Base-by-base conservation (phyloP, 495 filamentous ascomycete species). In the Podospora tetraspora region DNA sequence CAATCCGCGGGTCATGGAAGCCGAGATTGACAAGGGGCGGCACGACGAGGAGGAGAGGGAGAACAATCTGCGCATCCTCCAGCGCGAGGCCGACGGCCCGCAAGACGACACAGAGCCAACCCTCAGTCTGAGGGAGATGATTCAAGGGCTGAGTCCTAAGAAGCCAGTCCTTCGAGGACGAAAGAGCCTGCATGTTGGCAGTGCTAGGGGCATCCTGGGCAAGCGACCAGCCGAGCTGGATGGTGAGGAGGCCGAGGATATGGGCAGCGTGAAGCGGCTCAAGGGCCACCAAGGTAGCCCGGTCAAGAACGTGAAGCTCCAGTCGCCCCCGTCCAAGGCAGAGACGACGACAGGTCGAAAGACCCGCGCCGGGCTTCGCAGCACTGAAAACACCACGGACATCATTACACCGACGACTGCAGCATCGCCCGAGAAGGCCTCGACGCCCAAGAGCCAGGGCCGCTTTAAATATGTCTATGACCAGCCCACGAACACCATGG, bases 131-230 rank as follows among this genome's bases (percentile, higher is more conserved):
- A 91, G 86, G 74, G 89, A 91, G 67, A 89, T 91, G 87, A 94
- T 94, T 57, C 85, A 89, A 66, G 90, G 86, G 61, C 81, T 94
- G 59, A 92, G 87, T 16, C 91, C 91, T 2, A 92, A 92, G 80
- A 92, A 92, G 76, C 87, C 84, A 65, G 83, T 82, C 27, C 64
- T 91, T 1, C 86, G 85, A 25, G 86, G 85, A 23, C 88, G 91
- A 23, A 94, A 94, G 77, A 94, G 91, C 73, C 79, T 94, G 29
- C 87, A 89, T 72, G 87, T 91, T 21, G 91, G 91, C 57, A 90
- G 90, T 71, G 91, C 90, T 12, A 88, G 83, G 59, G 91, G 91
- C 3, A 76, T 94, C 37, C 81, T 94, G 8, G 91, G 91, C 9
- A 94, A 93, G 72, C 83, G 91, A 23, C 91, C 91, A 6, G 79